Percentiles rank a stretch among this genome's conserved stretches.
Evolutionary conservation across 768 basidiomycete species (phyloP).

Genomic region (Hygrophorus pudorinus): DNA sequence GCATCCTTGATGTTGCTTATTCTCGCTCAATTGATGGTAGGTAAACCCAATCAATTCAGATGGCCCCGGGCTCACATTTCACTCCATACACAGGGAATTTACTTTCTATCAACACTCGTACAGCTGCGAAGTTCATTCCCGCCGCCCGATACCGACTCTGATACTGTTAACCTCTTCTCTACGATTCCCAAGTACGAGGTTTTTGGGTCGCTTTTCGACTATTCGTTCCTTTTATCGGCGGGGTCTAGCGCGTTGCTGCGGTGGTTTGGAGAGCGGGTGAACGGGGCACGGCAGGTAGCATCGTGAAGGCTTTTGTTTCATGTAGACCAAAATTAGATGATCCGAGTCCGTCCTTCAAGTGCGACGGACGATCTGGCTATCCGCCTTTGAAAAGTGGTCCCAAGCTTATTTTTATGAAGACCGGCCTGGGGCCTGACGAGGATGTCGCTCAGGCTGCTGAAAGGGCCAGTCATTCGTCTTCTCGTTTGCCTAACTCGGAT

Average conservation of each 20-base stretch:
- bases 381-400: too few species aligned
- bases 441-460: too few species aligned
- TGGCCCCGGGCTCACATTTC: background rate
- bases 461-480: too few species aligned
- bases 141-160: constrained; percentile 28
- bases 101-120: constrained; percentile 73
- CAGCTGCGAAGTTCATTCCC: constrained; percentile 80
- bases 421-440: too few species aligned
- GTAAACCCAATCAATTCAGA: constrained; percentile 4
- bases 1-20: constrained; percentile 70
- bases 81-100: constrained; percentile 77
- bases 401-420: too few species aligned
- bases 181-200: constrained; percentile 67
- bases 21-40: constrained; percentile 79
- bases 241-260: constrained; percentile 33
- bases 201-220: constrained; percentile 68
- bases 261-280: constrained; percentile 45
- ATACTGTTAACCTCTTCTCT: constrained; percentile 45
- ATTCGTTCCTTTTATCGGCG: constrained; percentile 58
- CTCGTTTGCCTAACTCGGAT: too few species aligned
- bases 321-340: too few species aligned
- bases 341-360: too few species aligned
- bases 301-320: too few species aligned
- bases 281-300: constrained; percentile 19
- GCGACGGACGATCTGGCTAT: too few species aligned